phyloP scores from a whole-genome alignment of 352 stramenopile genomes.

The Phytophthora litchii region DNA sequence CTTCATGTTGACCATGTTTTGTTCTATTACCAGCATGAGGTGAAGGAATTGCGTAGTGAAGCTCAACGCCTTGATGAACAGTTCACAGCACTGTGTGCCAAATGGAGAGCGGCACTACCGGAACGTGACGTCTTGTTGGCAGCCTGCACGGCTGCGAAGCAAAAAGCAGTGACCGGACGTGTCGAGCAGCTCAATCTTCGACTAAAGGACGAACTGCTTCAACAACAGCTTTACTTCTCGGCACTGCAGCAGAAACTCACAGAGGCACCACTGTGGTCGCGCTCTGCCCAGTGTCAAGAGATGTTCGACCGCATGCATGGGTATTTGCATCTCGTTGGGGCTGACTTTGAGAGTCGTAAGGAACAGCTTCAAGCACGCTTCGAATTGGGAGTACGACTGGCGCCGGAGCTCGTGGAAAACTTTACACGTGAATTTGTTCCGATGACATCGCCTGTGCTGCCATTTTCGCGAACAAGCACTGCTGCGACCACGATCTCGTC shows the following conservation, averaged over 20 bases:
- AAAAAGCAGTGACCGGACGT: slow-evolving; percentile 50
- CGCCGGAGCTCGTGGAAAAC: slow-evolving; percentile 36
- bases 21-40: slow-evolving; percentile 43
- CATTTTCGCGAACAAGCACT: slow-evolving; percentile 50
- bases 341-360: slow-evolving; percentile 16
- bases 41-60: slow-evolving; percentile 50
- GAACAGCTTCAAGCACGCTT: slow-evolving; percentile 42
- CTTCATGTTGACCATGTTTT: slow-evolving; percentile 3
- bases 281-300: slow-evolving; percentile 36
- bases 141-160: slow-evolving; percentile 55
- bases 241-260: slow-evolving; percentile 50
- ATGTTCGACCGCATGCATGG: slow-evolving; percentile 54
- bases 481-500: slow-evolving; percentile 26
- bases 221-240: slow-evolving; percentile 66
- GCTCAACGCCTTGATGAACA: slow-evolving; percentile 40
- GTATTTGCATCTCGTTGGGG: slow-evolving; percentile 30
- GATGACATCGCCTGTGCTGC: slow-evolving; percentile 36
- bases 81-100: slow-evolving; percentile 41
- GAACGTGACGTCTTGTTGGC: slow-evolving; percentile 41
- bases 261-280: slow-evolving; percentile 46
- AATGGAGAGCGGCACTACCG: slow-evolving; percentile 49
- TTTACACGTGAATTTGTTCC: slow-evolving; percentile 48
- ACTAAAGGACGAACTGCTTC: slow-evolving; percentile 54
- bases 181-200: slow-evolving; percentile 55
- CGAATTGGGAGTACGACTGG: slow-evolving; percentile 34